These are phyloP conservation scores for Crataegus laevigata DNA, from an alignment of 306 rosid genomes.

Conservation along the genomic window DNA sequence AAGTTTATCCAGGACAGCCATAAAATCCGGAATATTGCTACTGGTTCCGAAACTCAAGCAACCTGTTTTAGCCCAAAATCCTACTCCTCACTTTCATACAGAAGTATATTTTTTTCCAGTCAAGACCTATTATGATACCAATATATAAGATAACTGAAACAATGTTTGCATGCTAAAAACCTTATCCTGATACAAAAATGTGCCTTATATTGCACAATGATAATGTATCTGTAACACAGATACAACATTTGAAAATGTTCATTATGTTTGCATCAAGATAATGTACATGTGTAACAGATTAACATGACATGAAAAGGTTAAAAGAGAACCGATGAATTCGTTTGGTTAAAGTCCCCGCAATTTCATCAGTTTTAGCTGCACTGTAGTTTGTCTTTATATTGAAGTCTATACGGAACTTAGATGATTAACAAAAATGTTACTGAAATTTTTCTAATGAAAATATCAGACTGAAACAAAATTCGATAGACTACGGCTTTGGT, in stretches of 20 bases:
- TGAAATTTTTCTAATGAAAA: background rate
- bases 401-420: background rate
- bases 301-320: background rate
- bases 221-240: background rate
- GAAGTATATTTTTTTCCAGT: background rate
- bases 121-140: background rate
- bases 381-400: background rate
- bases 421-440: background rate
- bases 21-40: background rate
- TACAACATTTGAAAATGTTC: background rate
- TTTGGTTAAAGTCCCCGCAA: background rate
- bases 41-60: background rate
- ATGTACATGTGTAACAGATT: background rate
- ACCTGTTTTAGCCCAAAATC: background rate
- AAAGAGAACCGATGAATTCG: too few species aligned
- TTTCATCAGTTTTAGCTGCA: background rate
- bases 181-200: background rate
- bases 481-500: too few species aligned
- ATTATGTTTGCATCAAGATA: background rate
- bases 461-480: background rate
- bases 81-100: background rate
- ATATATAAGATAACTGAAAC: too few species aligned
- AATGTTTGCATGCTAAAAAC: too few species aligned
- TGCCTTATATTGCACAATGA: background rate
- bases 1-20: background rate